These are phyloP conservation scores for Wickerhamomyces chambardii DNA, from an alignment of 805 yeast species.

Conservation along the genomic window DNA sequence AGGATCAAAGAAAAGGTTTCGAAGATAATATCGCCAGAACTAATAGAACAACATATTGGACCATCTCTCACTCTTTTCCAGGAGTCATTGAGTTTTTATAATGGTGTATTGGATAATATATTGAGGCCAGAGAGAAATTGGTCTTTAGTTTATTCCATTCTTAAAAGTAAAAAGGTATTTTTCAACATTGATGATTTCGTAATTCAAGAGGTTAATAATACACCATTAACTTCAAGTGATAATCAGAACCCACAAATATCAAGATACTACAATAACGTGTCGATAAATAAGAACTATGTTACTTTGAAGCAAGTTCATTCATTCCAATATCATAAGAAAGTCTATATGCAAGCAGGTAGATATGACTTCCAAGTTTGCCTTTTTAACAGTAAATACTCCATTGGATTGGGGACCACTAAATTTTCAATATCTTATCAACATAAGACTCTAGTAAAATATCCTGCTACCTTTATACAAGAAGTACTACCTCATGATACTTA, in stretches of 20 bases:
- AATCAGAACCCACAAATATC: no score
- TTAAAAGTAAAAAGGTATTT: slow-evolving; percentile 42
- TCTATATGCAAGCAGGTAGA: slow-evolving; percentile 8
- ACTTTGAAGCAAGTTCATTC: slow-evolving; percentile 3
- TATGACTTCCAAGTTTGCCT: slow-evolving; percentile 14
- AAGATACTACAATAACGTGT: no score
- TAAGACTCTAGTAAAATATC: slow-evolving; percentile 26
- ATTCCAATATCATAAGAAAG: slow-evolving; percentile 3
- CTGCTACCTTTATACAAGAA: slow-evolving; percentile 49
- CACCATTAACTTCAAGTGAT: background rate
- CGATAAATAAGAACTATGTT: background rate
- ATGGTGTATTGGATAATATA: slow-evolving; percentile 27
- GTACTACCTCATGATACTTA: slow-evolving; percentile 44
- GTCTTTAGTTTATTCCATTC: slow-evolving; percentile 40
- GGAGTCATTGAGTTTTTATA: slow-evolving; percentile 19
- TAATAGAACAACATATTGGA: slow-evolving; percentile 12
- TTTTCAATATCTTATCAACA: slow-evolving; percentile 33
- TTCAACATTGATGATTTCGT: slow-evolving; percentile 35
- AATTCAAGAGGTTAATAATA: slow-evolving; percentile 12
- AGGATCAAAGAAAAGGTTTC: slow-evolving; percentile 31
- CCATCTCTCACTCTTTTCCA: slow-evolving; percentile 1
- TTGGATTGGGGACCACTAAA: slow-evolving; percentile 49
- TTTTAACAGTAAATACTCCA: slow-evolving; percentile 1
- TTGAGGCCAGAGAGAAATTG: slow-evolving; percentile 24
- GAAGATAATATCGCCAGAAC: slow-evolving; percentile 25